A percentile compares a stretch with the other conserved stretches of the same genome.
phyloP scores from a whole-genome alignment of 306 rosid genomes.

The Carpinus viminea region DNA sequence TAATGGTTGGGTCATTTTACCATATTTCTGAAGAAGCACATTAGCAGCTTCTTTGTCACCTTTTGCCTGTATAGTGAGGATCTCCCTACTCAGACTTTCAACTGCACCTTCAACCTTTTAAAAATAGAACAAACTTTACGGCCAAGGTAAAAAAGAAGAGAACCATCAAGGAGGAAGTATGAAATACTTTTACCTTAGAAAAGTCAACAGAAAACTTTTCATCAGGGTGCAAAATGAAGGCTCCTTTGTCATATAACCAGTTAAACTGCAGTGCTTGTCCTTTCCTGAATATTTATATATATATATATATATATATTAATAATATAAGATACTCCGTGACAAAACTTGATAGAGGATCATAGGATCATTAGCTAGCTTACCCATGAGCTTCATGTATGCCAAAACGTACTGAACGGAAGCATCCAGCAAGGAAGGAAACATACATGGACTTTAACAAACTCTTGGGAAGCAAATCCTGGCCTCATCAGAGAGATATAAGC shows the following conservation, averaged over 20 bases:
- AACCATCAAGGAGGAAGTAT: slow-evolving; percentile 9
- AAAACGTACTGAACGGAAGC: slow-evolving; percentile 90
- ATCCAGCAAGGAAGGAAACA: slow-evolving; percentile 92
- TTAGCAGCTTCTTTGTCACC: slow-evolving; percentile 89
- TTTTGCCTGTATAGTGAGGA: slow-evolving; percentile 87
- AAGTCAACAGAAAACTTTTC: slow-evolving; percentile 78
- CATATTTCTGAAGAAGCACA: slow-evolving; percentile 64
- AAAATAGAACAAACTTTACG: slow-evolving; percentile 12
- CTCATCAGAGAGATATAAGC: slow-evolving; percentile 27
- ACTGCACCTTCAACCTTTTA: slow-evolving; percentile 77
- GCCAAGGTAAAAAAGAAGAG: slow-evolving; percentile 5
- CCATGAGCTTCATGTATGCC: slow-evolving; percentile 97
- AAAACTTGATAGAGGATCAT: slow-evolving; percentile 19
- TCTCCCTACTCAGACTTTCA: slow-evolving; percentile 82
- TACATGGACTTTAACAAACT: slow-evolving; percentile 78
- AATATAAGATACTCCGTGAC: slow-evolving; percentile 36
- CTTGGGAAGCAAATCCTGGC: slow-evolving; percentile 71
- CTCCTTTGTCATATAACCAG: slow-evolving; percentile 83
- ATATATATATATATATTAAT: too few relatives aligned
- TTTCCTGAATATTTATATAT: slow-evolving; percentile 52
- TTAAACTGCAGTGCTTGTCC: slow-evolving; percentile 98
- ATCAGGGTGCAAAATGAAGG: slow-evolving; percentile 61
- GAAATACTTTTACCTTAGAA: slow-evolving; percentile 56
- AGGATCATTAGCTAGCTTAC: slow-evolving; percentile 47
- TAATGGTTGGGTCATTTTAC: slow-evolving; percentile 60